These are phyloP conservation scores for Ormosia emarginata DNA, from an alignment of 306 rosid genomes.

Conservation along the genomic window DNA sequence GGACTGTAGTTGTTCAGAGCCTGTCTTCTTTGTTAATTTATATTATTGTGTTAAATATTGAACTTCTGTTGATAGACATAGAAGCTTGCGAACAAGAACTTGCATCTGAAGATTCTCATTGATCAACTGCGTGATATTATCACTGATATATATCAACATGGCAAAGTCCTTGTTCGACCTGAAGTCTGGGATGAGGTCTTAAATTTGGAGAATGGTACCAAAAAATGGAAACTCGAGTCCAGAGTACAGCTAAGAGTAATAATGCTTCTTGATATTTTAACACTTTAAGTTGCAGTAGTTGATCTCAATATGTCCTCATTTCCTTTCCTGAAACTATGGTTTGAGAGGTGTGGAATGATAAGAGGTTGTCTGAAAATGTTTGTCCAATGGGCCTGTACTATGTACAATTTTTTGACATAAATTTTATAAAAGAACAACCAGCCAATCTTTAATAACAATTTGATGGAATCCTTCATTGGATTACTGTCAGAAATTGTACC, in stretches of 20 bases:
- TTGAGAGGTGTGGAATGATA: neutral
- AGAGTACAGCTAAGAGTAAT: slow-evolving; percentile 12
- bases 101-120: slow-evolving; percentile 67
- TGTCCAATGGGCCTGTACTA: neutral
- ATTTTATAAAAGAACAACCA: neutral
- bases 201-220: neutral
- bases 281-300: slow-evolving; percentile 1
- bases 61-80: slow-evolving; percentile 24
- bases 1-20: slow-evolving; percentile 2
- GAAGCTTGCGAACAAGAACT: slow-evolving; percentile 82
- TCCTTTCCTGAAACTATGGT: neutral
- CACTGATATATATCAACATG: slow-evolving; percentile 83
- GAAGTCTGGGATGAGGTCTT: slow-evolving; percentile 22
- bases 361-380: slow-evolving; percentile 2
- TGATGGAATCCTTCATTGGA: neutral
- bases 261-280: slow-evolving; percentile 2
- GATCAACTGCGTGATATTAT: slow-evolving; percentile 82
- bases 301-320: neutral
- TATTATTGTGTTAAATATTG: neutral
- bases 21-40: neutral
- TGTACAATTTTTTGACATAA: neutral
- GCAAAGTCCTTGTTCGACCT: slow-evolving; percentile 84
- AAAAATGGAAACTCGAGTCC: neutral
- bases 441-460: neutral
- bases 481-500: slow-evolving; percentile 1